Percentiles rank a stretch among this genome's conserved stretches.
Conservation (phyloP, 1,139 yeast genomes). For the Geotrichum reessii region DNA sequence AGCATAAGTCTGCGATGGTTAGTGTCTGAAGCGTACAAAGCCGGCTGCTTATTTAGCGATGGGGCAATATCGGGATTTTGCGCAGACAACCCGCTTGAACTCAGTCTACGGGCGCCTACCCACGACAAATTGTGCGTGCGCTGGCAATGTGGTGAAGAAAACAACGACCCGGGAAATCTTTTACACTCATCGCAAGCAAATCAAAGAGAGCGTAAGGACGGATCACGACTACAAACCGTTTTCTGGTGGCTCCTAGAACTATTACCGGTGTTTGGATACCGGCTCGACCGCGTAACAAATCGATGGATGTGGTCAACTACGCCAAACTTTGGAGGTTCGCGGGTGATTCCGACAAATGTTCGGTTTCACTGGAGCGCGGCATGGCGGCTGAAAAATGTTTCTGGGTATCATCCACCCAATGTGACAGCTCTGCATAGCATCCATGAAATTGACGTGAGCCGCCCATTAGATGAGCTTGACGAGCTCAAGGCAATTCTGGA, state of each 20-base stretch:
- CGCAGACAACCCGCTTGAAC: conserved; percentile 36
- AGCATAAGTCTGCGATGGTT: conserved; percentile 56
- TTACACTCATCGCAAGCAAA: conserved; percentile 15
- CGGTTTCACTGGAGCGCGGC: conserved; percentile 57
- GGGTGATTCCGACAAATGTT: conserved; percentile 46
- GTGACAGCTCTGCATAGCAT: not conserved
- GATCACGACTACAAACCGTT: not conserved
- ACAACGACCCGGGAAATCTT: too few species aligned
- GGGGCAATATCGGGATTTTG: conserved; percentile 41
- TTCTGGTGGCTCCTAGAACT: conserved; percentile 60
- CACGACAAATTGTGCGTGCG: conserved; percentile 20
- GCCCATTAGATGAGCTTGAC: conserved; percentile 1
- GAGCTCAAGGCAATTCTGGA: conserved; percentile 10
- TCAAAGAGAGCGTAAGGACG: not conserved
- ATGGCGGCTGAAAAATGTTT: conserved; percentile 34
- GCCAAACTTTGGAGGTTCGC: conserved; percentile 51
- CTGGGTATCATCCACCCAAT: conserved; percentile 10
- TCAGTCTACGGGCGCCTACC: conserved; percentile 24
- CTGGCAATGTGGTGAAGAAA: conserved; percentile 5
- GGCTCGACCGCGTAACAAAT: conserved; percentile 42
- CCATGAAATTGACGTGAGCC: not conserved
- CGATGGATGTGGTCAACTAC: conserved; percentile 45
- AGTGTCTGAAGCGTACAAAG: conserved; percentile 45
- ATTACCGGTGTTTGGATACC: conserved; percentile 49
- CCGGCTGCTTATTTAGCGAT: conserved; percentile 45